phyloP scores from a whole-genome alignment of 176 grass and related monocot genomes.

The Cenchrus fungigraminus region DNA sequence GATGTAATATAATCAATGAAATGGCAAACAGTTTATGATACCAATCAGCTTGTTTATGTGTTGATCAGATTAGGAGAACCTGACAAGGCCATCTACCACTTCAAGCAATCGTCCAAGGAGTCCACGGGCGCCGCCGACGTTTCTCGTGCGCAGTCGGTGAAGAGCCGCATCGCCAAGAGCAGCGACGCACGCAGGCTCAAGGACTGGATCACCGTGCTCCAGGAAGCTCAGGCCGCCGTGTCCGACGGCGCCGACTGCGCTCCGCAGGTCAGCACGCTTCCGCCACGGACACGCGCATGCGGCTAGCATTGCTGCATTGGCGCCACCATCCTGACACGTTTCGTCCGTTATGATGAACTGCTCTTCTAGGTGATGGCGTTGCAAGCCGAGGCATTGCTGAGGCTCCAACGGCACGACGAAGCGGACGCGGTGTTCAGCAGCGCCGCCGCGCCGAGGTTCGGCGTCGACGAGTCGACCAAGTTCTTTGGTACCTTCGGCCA shows the following conservation, averaged over 20 bases:
- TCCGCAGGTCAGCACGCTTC: conserved; percentile 64
- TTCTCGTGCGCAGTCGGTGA: conserved; percentile 61
- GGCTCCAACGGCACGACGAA: conserved; percentile 80
- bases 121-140: conserved; percentile 43
- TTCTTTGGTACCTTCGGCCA: conserved; percentile 69
- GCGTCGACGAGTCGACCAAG: conserved; percentile 66
- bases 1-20: not conserved
- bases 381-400: conserved; percentile 83
- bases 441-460: conserved; percentile 57
- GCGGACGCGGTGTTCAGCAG: conserved; percentile 55
- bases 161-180: conserved; percentile 68
- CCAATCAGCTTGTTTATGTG: not conserved
- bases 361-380: conserved; percentile 65
- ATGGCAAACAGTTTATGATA: not conserved
- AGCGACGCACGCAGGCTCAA: conserved; percentile 68
- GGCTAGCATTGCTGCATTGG: not conserved
- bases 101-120: conserved; percentile 70
- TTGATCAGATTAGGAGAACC: conserved; percentile 75
- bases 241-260: conserved; percentile 73
- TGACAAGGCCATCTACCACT: conserved; percentile 79
- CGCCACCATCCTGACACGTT: not conserved
- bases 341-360: not conserved
- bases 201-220: conserved; percentile 78
- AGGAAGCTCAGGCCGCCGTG: conserved; percentile 74
- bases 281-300: not conserved